Conservation (phyloP, 2,329 filamentous ascomycete species). For the Penicillium brasilianum region DNA sequence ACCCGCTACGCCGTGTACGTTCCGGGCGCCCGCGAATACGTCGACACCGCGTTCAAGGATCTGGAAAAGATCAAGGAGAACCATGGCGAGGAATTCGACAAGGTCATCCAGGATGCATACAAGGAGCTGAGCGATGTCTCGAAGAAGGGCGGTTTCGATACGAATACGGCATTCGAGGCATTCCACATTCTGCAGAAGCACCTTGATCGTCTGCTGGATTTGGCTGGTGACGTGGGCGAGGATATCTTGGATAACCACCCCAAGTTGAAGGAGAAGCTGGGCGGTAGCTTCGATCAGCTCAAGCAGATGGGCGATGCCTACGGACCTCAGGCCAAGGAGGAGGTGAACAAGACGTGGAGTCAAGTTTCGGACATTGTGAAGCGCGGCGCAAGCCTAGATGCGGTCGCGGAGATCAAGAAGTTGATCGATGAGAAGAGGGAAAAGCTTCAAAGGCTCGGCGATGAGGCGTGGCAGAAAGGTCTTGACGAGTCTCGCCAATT, state of each 20-base stretch:
- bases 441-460: conserved; percentile 69
- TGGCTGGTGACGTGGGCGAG: conserved; percentile 66
- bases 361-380: conserved; percentile 69
- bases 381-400: conserved; percentile 62
- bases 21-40: conserved; percentile 70
- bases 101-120: conserved; percentile 71
- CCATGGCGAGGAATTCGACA: conserved; percentile 71
- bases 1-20: conserved; percentile 74
- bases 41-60: conserved; percentile 73
- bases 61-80: conserved; percentile 70
- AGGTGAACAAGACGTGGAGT: conserved; percentile 72
- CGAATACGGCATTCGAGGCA: conserved; percentile 65
- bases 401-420: conserved; percentile 60
- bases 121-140: conserved; percentile 67
- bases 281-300: conserved; percentile 69
- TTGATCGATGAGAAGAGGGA: conserved; percentile 73
- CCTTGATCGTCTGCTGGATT: conserved; percentile 61
- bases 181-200: conserved; percentile 68
- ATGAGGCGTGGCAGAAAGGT: conserved; percentile 74
- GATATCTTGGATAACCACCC: conserved; percentile 77
- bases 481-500: conserved; percentile 72
- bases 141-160: conserved; percentile 63
- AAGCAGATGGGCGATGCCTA: conserved; percentile 72
- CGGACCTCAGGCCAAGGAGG: conserved; percentile 77
- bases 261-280: conserved; percentile 72